These are phyloP conservation scores for Aegle marmelos DNA, from an alignment of 345 rosid genomes.

Conservation along the genomic window DNA sequence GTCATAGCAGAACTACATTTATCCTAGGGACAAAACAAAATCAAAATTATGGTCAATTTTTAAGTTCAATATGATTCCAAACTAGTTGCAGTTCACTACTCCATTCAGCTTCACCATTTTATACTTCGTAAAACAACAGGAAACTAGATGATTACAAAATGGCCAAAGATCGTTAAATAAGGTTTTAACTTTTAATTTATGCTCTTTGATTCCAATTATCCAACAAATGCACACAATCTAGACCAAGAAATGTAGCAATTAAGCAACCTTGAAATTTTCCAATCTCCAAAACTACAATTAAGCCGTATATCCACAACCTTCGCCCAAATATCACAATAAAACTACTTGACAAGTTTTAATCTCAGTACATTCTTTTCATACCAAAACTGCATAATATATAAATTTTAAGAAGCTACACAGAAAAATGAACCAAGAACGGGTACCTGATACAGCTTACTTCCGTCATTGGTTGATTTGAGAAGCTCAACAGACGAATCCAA, in stretches of 20 bases:
- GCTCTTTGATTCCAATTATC: not conserved
- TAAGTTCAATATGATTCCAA: not conserved
- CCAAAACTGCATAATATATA: not conserved
- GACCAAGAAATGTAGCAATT: not conserved
- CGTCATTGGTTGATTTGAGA: slow-evolving; percentile 58
- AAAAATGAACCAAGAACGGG: not conserved
- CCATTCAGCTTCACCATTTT: not conserved
- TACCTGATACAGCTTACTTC: slow-evolving; percentile 90
- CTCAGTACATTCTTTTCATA: not conserved
- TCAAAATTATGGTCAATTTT: not conserved
- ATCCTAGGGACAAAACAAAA: not conserved
- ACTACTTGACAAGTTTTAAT: not conserved
- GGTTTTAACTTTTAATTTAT: not conserved
- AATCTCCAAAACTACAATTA: not conserved
- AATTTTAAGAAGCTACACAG: slow-evolving; percentile 23
- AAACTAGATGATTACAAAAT: not conserved
- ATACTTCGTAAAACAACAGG: not conserved
- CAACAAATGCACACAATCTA: not conserved
- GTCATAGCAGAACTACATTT: not conserved
- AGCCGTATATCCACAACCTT: not conserved
- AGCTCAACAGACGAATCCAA: slow-evolving; percentile 63
- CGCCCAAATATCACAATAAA: not conserved
- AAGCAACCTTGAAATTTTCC: not conserved
- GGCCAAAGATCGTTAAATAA: not conserved
- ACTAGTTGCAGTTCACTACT: not conserved